These are phyloP conservation scores for Aspergillus eucalypticola DNA, from an alignment of 2,329 filamentous ascomycete genomes.

Conservation along the genomic window DNA sequence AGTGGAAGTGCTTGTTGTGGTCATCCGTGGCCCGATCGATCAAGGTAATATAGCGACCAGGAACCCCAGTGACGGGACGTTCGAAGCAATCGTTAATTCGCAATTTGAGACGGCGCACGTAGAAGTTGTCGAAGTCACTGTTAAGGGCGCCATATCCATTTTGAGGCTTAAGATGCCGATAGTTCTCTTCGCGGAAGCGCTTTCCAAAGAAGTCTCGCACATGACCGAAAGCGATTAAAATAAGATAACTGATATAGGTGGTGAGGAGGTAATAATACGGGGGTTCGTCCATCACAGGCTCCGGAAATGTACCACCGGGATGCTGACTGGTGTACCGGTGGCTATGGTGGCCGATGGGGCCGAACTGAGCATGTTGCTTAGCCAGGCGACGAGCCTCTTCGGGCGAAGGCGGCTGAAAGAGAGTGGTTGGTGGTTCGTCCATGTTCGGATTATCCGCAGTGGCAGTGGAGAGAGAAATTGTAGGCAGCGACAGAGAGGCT, in stretches of 20 bases:
- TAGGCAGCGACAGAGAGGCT: constrained; percentile 76
- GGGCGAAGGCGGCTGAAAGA: constrained; percentile 86
- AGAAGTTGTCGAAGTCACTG: constrained; percentile 99
- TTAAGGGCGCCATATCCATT: constrained; percentile 95
- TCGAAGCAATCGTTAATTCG: constrained; percentile 97
- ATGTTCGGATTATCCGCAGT: constrained; percentile 72
- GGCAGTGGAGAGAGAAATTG: constrained; percentile 87
- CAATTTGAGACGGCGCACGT: constrained; percentile 87
- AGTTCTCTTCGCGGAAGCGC: constrained; percentile 83
- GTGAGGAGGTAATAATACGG: constrained; percentile 96
- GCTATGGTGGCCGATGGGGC: constrained; percentile 73
- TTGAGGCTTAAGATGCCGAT: constrained; percentile 75
- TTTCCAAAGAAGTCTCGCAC: constrained; percentile 98
- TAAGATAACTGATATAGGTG: constrained; percentile 96
- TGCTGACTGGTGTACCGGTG: constrained; percentile 91
- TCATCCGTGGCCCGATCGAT: constrained; percentile 89
- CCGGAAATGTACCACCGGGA: constrained; percentile 73
- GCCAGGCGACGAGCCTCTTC: constrained; percentile 75
- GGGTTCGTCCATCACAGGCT: constrained; percentile 89
- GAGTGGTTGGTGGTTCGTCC: constrained; percentile 72
- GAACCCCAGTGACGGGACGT: constrained; percentile 87
- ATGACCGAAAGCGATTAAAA: constrained; percentile 93
- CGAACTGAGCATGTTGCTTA: constrained; percentile 86
- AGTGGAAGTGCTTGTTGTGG: constrained; percentile 85
- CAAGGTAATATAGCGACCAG: constrained; percentile 88